Conservation (phyloP, 2,329 filamentous ascomycete genomes). For the Botrytis aclada region DNA sequence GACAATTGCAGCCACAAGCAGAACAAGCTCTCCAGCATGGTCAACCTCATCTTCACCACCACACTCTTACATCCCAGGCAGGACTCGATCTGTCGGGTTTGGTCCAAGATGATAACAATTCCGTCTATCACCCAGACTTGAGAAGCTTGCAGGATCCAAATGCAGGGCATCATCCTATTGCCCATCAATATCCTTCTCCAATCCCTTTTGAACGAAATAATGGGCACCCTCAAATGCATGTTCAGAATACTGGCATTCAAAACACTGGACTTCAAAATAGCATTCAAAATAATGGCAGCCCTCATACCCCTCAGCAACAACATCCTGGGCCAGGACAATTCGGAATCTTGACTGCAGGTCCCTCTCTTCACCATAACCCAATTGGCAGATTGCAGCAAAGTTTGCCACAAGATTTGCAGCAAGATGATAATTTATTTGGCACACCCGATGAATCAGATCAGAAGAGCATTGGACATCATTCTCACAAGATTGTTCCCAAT, state of each 20-base stretch:
- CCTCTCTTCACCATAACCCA: conserved; percentile 37
- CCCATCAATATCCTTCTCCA: conserved; percentile 34
- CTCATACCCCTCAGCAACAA: conserved; percentile 37
- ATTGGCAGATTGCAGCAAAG: conserved; percentile 36
- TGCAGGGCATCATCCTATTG: conserved; percentile 33
- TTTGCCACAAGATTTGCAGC: conserved; percentile 18
- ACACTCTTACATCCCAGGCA: conserved; percentile 39
- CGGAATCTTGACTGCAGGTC: conserved; percentile 44
- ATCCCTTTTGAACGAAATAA: conserved; percentile 40
- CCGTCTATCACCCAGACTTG: conserved; percentile 39
- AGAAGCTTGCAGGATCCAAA: conserved; percentile 39
- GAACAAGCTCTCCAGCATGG: conserved; percentile 37
- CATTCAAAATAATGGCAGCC: conserved; percentile 30
- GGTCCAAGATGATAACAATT: conserved; percentile 38
- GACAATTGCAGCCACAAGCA: conserved; percentile 36
- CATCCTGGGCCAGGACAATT: conserved; percentile 44
- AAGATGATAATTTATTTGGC: conserved; percentile 42
- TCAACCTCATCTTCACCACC: conserved; percentile 36
- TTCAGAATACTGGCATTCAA: conserved; percentile 35
- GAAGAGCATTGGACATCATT: conserved; percentile 51
- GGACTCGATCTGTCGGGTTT: conserved; percentile 43
- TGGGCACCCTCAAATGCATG: conserved; percentile 34
- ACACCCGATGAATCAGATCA: conserved; percentile 41
- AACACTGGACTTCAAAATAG: conserved; percentile 35
- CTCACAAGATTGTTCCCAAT: conserved; percentile 57